Base-by-base conservation (phyloP, 73 alveolate genomes). In the Paramecium pentaurelia region DNA sequence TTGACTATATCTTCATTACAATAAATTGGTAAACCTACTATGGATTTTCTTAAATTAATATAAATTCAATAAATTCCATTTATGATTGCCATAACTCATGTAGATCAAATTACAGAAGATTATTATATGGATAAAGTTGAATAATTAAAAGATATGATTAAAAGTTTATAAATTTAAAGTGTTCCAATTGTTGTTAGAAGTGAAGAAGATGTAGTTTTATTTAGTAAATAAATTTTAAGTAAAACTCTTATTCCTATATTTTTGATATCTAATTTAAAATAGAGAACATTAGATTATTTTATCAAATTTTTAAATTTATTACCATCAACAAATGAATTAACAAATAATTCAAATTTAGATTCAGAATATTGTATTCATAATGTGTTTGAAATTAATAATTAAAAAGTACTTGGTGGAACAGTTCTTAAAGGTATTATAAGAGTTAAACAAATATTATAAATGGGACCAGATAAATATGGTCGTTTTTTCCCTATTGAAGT, bases 401-500 rank as follows among this genome's bases (percentile, higher is more conserved):
- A 93, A 38, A 93, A 93, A 28, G 96, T 98, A 32, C 94, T 98
- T 16, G 93, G 95, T 25, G 99, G 99, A 12, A 97, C 96, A 49
- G 97, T 98, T 14, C 92, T 95, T 14, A 97, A 96, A 84, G 99
- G 99, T 34, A 89, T 92, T 58, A 86, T 98, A 10, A 64, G 94
- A 25, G 90, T 88, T 58, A 93, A 95, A 51, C 58, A 97, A 71
- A 93, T 89, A 88, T 86, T 95, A 92, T 86, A 60, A 92, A 92
- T 98, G 83, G 99, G 99, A 9, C 99, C 99, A 16, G 99, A 98
- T 86, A 83, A 93, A 38, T 88, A 92, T n/a, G 99, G 99, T 2
- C 92, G 96, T 58, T 98, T 98, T 68, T 88, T 94, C 83, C 93
- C 94, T 47, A 97, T 97, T 40, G 98, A 95, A 86, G 95, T 98